Evolutionary conservation across 352 stramenopile species (phyloP).

Genomic region (Phytophthora parvispora): DNA sequence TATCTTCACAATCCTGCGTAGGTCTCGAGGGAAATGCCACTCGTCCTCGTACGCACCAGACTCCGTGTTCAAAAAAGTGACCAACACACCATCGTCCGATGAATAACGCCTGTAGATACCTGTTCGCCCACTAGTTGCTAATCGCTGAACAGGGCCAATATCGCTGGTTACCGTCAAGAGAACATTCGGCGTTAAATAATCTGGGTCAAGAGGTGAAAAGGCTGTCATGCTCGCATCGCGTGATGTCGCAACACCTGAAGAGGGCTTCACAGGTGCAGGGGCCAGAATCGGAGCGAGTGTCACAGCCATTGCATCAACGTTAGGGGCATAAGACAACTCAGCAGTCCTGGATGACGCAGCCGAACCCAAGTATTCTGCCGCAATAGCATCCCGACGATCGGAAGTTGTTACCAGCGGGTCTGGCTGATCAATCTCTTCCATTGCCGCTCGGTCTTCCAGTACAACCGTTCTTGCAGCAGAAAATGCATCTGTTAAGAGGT

Average conservation of each 20-base stretch:
- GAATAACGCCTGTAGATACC: conserved; percentile 73
- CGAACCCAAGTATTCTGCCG: conserved; percentile 28
- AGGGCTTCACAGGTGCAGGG: conserved; percentile 40
- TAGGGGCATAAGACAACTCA: conserved; percentile 31
- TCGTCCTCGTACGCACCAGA: conserved; percentile 89
- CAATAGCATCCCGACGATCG: conserved; percentile 20
- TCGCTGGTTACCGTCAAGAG: conserved; percentile 84
- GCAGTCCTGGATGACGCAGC: conserved; percentile 17
- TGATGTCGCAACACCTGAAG: background rate
- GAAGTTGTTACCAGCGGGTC: conserved; percentile 65
- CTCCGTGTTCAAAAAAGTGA: conserved; percentile 90
- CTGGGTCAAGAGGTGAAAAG: conserved; percentile 74
- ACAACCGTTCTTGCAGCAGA: conserved; percentile 51
- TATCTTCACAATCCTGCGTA: conserved; percentile 82
- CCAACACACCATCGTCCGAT: conserved; percentile 70
- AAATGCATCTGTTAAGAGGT: conserved; percentile 61
- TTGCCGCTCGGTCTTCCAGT: conserved; percentile 67
- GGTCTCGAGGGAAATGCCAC: conserved; percentile 78
- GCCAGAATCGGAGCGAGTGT: conserved; percentile 86
- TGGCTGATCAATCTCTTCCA: conserved; percentile 84
- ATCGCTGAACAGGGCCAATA: conserved; percentile 72
- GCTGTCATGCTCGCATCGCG: conserved; percentile 40
- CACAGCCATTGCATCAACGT: conserved; percentile 79
- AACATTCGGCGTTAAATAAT: conserved; percentile 79
- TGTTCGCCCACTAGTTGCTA: conserved; percentile 73